phyloP scores from a whole-genome alignment of 805 yeast species.

The Saturnispora sekii region DNA sequence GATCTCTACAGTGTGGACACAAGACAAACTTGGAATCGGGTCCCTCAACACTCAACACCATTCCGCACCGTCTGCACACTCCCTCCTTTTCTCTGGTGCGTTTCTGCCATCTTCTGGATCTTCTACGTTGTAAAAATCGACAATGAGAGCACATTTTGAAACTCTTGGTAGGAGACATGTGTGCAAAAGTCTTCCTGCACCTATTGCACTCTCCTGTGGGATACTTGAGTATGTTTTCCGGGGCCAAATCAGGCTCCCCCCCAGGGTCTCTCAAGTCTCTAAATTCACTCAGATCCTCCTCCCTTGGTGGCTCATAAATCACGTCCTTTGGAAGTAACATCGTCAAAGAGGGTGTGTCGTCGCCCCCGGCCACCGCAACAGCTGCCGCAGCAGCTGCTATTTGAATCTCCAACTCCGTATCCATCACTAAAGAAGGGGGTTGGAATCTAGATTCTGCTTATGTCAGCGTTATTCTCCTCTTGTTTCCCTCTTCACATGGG shows the following conservation, averaged over 20 bases:
- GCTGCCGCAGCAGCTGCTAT: background rate
- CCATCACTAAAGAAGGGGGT: background rate
- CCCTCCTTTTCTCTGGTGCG: conserved; percentile 51
- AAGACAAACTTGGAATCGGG: conserved; percentile 35
- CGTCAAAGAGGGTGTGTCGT: too few species aligned
- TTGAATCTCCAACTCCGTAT: conserved; percentile 1
- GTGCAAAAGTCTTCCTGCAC: conserved; percentile 52
- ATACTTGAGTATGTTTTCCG: conserved; percentile 12
- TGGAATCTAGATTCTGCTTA: too few species aligned
- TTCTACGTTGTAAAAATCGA: conserved; percentile 50
- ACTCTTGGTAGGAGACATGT: conserved; percentile 30
- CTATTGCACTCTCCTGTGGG: conserved; percentile 34
- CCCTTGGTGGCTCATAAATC: too few species aligned
- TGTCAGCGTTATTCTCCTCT: too few species aligned
- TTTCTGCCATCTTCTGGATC: conserved; percentile 57
- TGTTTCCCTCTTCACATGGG: background rate
- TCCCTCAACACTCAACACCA: conserved; percentile 40
- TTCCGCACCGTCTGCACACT: conserved; percentile 58
- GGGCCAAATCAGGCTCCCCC: conserved; percentile 11
- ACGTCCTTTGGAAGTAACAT: too few species aligned
- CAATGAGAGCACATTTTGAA: conserved; percentile 57
- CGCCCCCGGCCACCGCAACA: background rate
- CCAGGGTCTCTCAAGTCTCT: background rate
- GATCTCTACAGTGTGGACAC: conserved; percentile 50
- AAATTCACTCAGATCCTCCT: too few species aligned